Evolutionary conservation across 2,329 filamentous ascomycete genomes (phyloP), one percentile per base, ranked within the genome.

Genomic region (Cercospora sp.): DNA sequence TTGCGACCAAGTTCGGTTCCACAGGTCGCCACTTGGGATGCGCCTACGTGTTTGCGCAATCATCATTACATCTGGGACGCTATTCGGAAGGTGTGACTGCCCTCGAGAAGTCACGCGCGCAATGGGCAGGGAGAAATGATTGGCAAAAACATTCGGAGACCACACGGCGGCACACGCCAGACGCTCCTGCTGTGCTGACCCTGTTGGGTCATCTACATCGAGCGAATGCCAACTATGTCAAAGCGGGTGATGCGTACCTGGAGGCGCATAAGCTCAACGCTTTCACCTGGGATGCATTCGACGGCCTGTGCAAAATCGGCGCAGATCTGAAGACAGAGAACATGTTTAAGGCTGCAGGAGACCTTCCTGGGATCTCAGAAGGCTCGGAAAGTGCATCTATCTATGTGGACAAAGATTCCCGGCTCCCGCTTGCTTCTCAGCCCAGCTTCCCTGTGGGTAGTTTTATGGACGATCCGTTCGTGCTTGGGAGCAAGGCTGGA

Each of bases 211-310:
- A 96, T 80, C 84, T 99, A 30, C 94, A 93, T 82, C 88, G 91
- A 60, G 92, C 88, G 2, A 90, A 95, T 74, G 91, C 86, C 69
- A 88, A 97, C 74, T 86, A 92, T 75, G 91, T 91, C 76, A 93
- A 92, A 79, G 94, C 95, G 7, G 89, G 94, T 16, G 87, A 91
- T 72, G 93, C 88, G 79, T 98, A 95, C 77, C 93, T 97, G 73
- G 93, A 96, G 69, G 89, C 94, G 5, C 82, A 99, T 74, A 96
- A 94, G 80, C 80, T 89, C 65, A 99, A 98, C 76, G 94, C 95
- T 1, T 94, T 98, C 80, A 95, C 97, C 87, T 99, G 95, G 95
- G 95, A 99, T 83, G 94, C 94, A 0, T 98, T 98, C 75, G 89
- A 90, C 24, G 90, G 88, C 16, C 85, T 99, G 7, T 97, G 94